Evolutionary conservation across 116 monocot species (phyloP), one percentile per base, ranked within the genome.

Genomic region (Zostera marina): DNA sequence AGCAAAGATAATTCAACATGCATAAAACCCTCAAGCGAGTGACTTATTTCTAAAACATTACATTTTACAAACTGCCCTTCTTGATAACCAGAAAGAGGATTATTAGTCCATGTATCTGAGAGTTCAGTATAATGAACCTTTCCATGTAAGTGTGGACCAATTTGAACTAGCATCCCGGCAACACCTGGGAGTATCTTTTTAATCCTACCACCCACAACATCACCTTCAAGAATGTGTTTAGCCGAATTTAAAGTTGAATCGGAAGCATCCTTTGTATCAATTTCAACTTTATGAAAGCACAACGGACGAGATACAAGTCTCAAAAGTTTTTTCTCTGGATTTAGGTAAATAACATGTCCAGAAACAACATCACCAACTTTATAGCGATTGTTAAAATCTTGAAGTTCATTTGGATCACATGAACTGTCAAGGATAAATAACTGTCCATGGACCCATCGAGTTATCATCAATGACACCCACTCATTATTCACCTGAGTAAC

Each of bases 21-120:
- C 21, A 76, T 24, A 42, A 62, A 65, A 58, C 82, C 88, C 56
- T 69, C 74, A 0, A 66, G 68, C 10, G 92, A 78, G 54, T 72
- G 71, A 54, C 65, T 78, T 53, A 85, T 64, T 67, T 88, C 79
- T 64, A 96, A 47, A 42, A 88, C 71, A 63, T 71, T 96, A 57
- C 88, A 82, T 61, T 82, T 96, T 44, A 96, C 85, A 78, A 77
- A 88, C 42, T 82, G 79, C 0, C 85, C 82, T 68, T 96, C 77
- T 3, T 75, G 44, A 60, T 72, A 87, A 44, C 64, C 66, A 59
- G 61, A 68, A 44, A 78, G 51, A 16, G 81, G 86, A 47, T 76
- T 41, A 22, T 64, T 20, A 3, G 51, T 52, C 86, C 81, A 81
- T 32, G 56, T 44, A 66, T 81, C 78, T 39, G 44, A 42, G 43